Percentiles rank a stretch among this genome's conserved stretches.
These are phyloP conservation scores for Populus hybrid DNA, from an alignment of 441 rosid genomes.

Conservation along the genomic window DNA sequence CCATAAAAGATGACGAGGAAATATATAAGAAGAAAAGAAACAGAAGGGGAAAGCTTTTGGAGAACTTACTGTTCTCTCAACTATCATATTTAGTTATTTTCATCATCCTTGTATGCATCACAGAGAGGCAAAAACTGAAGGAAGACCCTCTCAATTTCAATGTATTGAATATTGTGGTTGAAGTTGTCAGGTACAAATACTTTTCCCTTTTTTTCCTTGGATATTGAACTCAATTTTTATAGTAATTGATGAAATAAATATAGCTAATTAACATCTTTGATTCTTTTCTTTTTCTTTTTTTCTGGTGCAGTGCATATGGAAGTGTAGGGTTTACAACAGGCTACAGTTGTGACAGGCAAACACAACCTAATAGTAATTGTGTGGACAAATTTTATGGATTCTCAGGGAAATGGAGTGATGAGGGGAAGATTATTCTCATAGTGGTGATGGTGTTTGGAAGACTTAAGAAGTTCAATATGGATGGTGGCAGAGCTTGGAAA, in stretches of 20 bases:
- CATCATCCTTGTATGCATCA: constrained; percentile 44
- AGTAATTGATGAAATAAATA: background rate
- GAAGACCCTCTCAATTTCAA: constrained; percentile 66
- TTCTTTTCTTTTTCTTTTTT: background rate
- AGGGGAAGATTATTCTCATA: constrained; percentile 46
- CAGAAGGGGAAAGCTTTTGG: background rate
- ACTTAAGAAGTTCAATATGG: constrained; percentile 47
- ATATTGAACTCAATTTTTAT: background rate
- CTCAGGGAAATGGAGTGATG: constrained; percentile 51
- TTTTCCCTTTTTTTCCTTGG: background rate
- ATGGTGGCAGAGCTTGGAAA: constrained; percentile 53
- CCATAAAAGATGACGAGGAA: background rate
- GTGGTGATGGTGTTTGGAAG: constrained; percentile 63
- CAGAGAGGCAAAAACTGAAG: constrained; percentile 43
- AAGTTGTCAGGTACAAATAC: constrained; percentile 50
- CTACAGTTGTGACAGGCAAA: constrained; percentile 47
- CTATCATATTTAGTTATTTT: constrained; percentile 46
- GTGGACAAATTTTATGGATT: constrained; percentile 44
- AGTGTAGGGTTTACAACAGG: constrained; percentile 68
- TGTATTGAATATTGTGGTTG: constrained; percentile 42
- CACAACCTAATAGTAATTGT: constrained; percentile 26
- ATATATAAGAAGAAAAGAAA: no score
- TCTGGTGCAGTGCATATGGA: constrained; percentile 52
- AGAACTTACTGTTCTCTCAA: constrained; percentile 10
- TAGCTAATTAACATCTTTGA: background rate